Evolutionary conservation across 1,284 basidiomycete genomes (phyloP).

Genomic region (Ganoderma lucidum): DNA sequence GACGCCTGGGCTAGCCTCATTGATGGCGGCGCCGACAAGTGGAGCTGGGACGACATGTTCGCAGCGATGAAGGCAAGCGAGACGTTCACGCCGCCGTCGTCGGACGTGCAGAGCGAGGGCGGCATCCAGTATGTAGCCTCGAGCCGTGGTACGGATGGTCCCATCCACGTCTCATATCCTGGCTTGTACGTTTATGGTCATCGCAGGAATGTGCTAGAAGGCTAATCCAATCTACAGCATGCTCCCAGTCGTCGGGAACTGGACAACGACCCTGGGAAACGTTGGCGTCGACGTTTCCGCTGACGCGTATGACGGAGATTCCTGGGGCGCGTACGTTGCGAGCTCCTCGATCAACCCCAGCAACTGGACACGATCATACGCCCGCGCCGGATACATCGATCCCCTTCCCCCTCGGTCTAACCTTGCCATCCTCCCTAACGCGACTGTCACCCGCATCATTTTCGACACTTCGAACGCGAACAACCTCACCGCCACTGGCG

Average conservation of each 20-base stretch:
- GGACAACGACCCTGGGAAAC: conserved; percentile 55
- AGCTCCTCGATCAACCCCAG: conserved; percentile 69
- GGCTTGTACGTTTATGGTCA: conserved; percentile 52
- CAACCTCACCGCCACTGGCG: conserved; percentile 60
- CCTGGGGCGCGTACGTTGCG: conserved; percentile 63
- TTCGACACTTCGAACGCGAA: conserved; percentile 52
- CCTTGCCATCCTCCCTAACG: conserved; percentile 65
- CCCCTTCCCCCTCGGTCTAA: conserved; percentile 65
- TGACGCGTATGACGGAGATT: conserved; percentile 58
- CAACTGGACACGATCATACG: conserved; percentile 75
- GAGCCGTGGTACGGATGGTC: conserved; percentile 55
- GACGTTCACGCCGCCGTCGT: conserved; percentile 50
- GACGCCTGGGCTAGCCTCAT: conserved; percentile 62
- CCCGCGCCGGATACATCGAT: conserved; percentile 76
- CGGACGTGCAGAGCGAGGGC: conserved; percentile 44
- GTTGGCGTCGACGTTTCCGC: conserved; percentile 51
- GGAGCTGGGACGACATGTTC: conserved; percentile 65
- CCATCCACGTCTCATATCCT: conserved; percentile 57
- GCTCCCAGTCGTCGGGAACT: conserved; percentile 57
- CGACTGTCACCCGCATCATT: conserved; percentile 66
- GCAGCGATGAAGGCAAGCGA: conserved; percentile 62
- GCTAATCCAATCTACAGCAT: conserved; percentile 43
- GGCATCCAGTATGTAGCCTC: conserved; percentile 50
- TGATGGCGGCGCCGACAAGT: conserved; percentile 43
- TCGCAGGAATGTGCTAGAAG: neutral